These are phyloP conservation scores for Evansstolkia leycettana DNA, from an alignment of 495 filamentous ascomycete genomes.

Conservation along the genomic window DNA sequence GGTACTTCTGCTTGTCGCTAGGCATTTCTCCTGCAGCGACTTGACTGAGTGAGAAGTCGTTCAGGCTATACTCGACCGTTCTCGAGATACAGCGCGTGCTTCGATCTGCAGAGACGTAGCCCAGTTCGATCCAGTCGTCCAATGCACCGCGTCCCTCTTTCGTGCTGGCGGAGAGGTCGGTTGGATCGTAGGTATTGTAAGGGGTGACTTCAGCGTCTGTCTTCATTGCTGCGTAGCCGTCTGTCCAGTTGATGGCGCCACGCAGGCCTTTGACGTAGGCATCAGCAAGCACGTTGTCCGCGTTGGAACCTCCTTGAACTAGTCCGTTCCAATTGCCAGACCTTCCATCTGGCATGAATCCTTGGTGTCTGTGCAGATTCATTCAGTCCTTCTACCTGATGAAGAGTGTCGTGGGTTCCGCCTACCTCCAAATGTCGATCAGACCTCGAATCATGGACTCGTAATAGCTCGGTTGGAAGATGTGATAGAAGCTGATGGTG, in stretches of 20 bases:
- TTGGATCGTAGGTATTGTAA: constrained; percentile 48
- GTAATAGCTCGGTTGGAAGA: constrained; percentile 50
- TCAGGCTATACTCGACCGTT: constrained; percentile 62
- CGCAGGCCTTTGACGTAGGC: constrained; percentile 35
- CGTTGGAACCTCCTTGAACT: constrained; percentile 64
- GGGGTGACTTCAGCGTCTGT: constrained; percentile 65
- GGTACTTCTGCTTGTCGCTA: constrained; percentile 46
- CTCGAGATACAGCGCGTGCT: constrained; percentile 58
- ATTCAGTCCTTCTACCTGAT: not conserved
- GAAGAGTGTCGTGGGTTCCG: constrained; percentile 3
- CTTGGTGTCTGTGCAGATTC: constrained; percentile 26
- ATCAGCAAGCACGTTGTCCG: constrained; percentile 31
- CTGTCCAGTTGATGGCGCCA: constrained; percentile 35
- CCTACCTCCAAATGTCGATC: constrained; percentile 22
- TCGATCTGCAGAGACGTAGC: constrained; percentile 55
- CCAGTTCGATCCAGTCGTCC: constrained; percentile 53
- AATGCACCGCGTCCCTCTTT: constrained; percentile 57
- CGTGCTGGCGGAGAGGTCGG: constrained; percentile 44
- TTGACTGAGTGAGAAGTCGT: constrained; percentile 58
- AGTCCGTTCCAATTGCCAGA: constrained; percentile 53
- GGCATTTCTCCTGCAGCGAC: constrained; percentile 45
- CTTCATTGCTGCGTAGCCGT: constrained; percentile 45
- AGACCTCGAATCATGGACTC: constrained; percentile 52
- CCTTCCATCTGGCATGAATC: constrained; percentile 45
- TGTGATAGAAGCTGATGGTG: constrained; percentile 47